phyloP scores from a whole-genome alignment of 176 grass and related monocot species.

The Oropetium thomaeum region DNA sequence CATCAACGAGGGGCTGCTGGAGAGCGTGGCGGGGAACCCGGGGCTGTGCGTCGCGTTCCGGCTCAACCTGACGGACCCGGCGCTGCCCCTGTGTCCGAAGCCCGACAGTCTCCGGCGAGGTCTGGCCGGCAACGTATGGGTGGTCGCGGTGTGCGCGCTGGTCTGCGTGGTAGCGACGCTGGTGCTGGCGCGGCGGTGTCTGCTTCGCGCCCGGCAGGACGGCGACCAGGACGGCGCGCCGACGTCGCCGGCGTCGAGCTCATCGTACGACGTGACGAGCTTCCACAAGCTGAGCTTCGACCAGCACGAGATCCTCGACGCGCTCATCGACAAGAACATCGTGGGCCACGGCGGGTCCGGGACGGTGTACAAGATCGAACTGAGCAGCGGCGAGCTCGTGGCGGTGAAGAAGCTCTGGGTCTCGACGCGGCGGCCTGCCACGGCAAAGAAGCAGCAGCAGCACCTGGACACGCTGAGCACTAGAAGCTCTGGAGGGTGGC shows the following conservation, averaged over 20 bases:
- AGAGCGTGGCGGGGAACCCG: slow-evolving; percentile 77
- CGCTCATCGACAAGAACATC: slow-evolving; percentile 93
- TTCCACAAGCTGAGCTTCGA: slow-evolving; percentile 94
- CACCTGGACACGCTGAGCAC: too few relatives aligned
- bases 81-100: slow-evolving; percentile 64
- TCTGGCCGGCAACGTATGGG: slow-evolving; percentile 56
- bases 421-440: background rate
- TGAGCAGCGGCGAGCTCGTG: slow-evolving; percentile 66
- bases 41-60: slow-evolving; percentile 75
- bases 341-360: slow-evolving; percentile 77
- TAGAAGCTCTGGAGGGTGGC: background rate
- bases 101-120: slow-evolving; percentile 28
- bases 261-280: slow-evolving; percentile 78
- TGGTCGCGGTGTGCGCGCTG: slow-evolving; percentile 44
- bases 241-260: slow-evolving; percentile 37
- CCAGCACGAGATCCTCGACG: slow-evolving; percentile 88
- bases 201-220: slow-evolving; percentile 19
- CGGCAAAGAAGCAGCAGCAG: background rate
- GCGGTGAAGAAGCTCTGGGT: slow-evolving; percentile 94
- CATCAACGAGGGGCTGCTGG: slow-evolving; percentile 77
- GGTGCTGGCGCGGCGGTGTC: slow-evolving; percentile 43
- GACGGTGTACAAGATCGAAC: slow-evolving; percentile 91
- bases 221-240: slow-evolving; percentile 47
- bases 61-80: slow-evolving; percentile 51
- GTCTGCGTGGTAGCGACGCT: slow-evolving; percentile 40